phyloP scores from a whole-genome alignment of 768 basidiomycete genomes.

The Pleurotus tuber-regium region DNA sequence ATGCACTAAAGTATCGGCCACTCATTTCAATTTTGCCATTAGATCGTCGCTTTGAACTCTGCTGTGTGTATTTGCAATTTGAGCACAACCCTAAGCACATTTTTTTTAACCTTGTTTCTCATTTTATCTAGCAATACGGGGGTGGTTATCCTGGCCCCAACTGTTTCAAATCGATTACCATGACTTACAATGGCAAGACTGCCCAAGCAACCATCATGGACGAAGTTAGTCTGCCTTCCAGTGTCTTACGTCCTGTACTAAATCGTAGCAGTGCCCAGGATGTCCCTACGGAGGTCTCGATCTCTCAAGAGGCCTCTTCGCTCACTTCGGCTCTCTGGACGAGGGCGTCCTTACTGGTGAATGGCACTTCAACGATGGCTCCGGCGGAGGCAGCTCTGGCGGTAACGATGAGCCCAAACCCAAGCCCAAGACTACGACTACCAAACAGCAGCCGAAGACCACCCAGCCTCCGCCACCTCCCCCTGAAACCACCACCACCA shows the following conservation, averaged over 20 bases:
- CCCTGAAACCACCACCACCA: slow-evolving; percentile 14
- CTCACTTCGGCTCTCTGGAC: slow-evolving; percentile 46
- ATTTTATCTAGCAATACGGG: slow-evolving; percentile 47
- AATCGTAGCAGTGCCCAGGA: slow-evolving; percentile 51
- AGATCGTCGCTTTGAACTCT: slow-evolving; percentile 57
- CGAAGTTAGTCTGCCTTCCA: slow-evolving; percentile 40
- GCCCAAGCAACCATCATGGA: slow-evolving; percentile 60
- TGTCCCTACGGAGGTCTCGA: slow-evolving; percentile 70
- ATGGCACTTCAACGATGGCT: slow-evolving; percentile 55
- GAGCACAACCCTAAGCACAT: background rate
- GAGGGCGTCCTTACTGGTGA: slow-evolving; percentile 57
- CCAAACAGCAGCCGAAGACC: slow-evolving; percentile 15
- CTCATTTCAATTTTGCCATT: background rate
- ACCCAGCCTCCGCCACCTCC: slow-evolving; percentile 10
- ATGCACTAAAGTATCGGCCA: no score
- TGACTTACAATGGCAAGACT: slow-evolving; percentile 60
- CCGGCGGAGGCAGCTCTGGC: slow-evolving; percentile 22
- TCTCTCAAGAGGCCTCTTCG: slow-evolving; percentile 64
- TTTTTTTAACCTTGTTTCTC: slow-evolving; percentile 5
- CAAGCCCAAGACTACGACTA: slow-evolving; percentile 16
- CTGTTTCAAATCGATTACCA: slow-evolving; percentile 61
- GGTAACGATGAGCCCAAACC: slow-evolving; percentile 9
- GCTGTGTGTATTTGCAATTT: slow-evolving; percentile 24
- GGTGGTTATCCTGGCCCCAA: slow-evolving; percentile 59
- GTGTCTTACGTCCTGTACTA: no score